phyloP scores from a whole-genome alignment of 441 rosid species.

The Erodium texanum region DNA sequence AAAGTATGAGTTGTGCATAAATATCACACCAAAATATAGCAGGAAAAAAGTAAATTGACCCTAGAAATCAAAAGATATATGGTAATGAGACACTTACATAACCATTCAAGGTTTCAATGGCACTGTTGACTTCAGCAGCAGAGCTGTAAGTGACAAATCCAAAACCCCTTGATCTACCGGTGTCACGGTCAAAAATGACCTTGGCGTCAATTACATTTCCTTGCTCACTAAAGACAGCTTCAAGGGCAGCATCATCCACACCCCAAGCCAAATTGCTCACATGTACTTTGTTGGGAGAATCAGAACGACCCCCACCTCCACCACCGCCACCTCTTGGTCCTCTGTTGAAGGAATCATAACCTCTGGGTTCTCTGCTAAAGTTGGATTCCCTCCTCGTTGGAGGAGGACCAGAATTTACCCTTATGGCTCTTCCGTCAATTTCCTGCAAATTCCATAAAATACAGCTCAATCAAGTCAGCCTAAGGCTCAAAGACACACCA shows the following conservation, averaged over 20 bases:
- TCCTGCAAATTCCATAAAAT: slow-evolving; percentile 18
- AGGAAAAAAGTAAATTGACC: slow-evolving; percentile 44
- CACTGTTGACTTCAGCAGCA: slow-evolving; percentile 62
- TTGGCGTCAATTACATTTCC: slow-evolving; percentile 85
- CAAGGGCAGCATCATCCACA: slow-evolving; percentile 78
- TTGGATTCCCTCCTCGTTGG: slow-evolving; percentile 24
- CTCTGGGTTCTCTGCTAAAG: slow-evolving; percentile 8
- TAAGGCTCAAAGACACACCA: no score
- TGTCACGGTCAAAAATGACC: slow-evolving; percentile 87
- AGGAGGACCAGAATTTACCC: slow-evolving; percentile 27
- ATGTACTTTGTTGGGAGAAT: slow-evolving; percentile 41
- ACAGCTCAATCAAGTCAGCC: neutral
- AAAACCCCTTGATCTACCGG: slow-evolving; percentile 91
- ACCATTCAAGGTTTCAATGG: slow-evolving; percentile 74
- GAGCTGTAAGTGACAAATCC: slow-evolving; percentile 87
- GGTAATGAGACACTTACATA: slow-evolving; percentile 42
- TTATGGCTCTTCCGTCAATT: slow-evolving; percentile 20
- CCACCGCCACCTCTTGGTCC: neutral
- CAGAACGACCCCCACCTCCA: slow-evolving; percentile 16
- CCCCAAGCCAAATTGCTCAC: slow-evolving; percentile 95
- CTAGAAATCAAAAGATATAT: slow-evolving; percentile 12
- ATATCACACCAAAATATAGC: slow-evolving; percentile 10
- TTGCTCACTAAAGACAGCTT: slow-evolving; percentile 65
- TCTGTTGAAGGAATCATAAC: no score
- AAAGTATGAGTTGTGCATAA: no score